These are phyloP conservation scores for Pyrenopolyporus hunteri DNA, from an alignment of 495 filamentous ascomycete genomes.

Conservation along the genomic window DNA sequence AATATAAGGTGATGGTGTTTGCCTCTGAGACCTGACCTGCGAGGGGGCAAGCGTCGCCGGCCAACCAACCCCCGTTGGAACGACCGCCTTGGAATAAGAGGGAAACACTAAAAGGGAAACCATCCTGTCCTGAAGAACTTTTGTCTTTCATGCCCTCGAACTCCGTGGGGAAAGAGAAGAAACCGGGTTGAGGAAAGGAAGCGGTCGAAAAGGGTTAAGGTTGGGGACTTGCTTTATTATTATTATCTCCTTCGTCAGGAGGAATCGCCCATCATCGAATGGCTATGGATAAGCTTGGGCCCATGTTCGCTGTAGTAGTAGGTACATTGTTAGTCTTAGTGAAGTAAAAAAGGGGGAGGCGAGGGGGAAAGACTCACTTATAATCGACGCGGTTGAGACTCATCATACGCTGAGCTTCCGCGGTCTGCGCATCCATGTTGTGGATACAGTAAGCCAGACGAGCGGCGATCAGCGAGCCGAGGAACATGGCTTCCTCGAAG, in stretches of 20 bases:
- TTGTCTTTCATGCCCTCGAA: slow-evolving; percentile 26
- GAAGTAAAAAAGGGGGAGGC: not conserved
- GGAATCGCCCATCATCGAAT: slow-evolving; percentile 48
- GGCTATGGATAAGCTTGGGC: slow-evolving; percentile 49
- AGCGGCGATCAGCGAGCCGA: slow-evolving; percentile 79
- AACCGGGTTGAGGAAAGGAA: not conserved
- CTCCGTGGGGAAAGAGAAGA: slow-evolving; percentile 8
- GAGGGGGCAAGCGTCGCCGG: too few species aligned
- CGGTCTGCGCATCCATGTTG: slow-evolving; percentile 49
- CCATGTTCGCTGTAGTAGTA: slow-evolving; percentile 47
- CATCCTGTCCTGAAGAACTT: slow-evolving; percentile 9
- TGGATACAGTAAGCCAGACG: slow-evolving; percentile 70
- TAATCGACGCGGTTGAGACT: slow-evolving; percentile 55
- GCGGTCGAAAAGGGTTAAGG: not conserved
- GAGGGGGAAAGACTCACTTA: slow-evolving; percentile 47
- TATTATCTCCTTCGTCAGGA: not conserved
- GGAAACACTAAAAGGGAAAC: not conserved
- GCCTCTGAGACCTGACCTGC: too few species aligned
- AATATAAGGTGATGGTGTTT: too few species aligned
- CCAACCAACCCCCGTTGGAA: too few species aligned
- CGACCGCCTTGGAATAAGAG: not conserved
- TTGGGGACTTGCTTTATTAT: not conserved
- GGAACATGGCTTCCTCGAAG: slow-evolving; percentile 77
- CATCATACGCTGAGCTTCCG: slow-evolving; percentile 51
- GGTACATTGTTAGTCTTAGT: slow-evolving; percentile 19